A percentile compares a stretch with the other conserved stretches of the same genome.
These are phyloP conservation scores for thale cress (Arabidopsis thaliana) DNA, from an alignment of 345 rosid genomes.

Conservation along the genomic window DNA sequence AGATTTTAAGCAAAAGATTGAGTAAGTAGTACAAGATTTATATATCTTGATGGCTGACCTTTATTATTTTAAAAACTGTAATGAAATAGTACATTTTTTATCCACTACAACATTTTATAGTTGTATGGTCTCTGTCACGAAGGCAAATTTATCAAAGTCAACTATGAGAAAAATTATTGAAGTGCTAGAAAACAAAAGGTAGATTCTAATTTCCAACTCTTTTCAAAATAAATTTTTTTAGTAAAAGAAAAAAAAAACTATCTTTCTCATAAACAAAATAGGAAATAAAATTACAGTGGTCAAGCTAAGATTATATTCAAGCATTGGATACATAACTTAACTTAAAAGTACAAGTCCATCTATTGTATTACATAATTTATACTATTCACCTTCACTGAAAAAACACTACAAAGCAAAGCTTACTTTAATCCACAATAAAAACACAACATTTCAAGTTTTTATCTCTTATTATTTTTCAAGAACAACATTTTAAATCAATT, in stretches of 20 bases:
- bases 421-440: neutral
- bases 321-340: neutral
- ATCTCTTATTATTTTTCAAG: neutral
- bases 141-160: slow-evolving; percentile 36
- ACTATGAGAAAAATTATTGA: slow-evolving; percentile 23
- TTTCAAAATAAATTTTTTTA: neutral
- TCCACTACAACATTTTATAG: neutral
- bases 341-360: neutral
- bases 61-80: neutral
- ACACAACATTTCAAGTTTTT: neutral
- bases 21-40: neutral
- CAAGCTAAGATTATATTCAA: neutral
- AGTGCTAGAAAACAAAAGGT: slow-evolving; percentile 32
- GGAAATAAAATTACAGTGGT: neutral
- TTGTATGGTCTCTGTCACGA: slow-evolving; percentile 31
- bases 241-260: neutral
- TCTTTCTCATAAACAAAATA: neutral
- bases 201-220: slow-evolving; percentile 16
- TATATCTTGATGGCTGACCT: neutral
- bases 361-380: neutral
- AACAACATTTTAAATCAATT: neutral
- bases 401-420: slow-evolving; percentile 24
- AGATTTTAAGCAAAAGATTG: neutral
- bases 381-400: slow-evolving; percentile 19
- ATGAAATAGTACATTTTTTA: neutral